These are phyloP conservation scores for Leishmania tropica DNA, from an alignment of 208 protist species.

Conservation along the genomic window DNA sequence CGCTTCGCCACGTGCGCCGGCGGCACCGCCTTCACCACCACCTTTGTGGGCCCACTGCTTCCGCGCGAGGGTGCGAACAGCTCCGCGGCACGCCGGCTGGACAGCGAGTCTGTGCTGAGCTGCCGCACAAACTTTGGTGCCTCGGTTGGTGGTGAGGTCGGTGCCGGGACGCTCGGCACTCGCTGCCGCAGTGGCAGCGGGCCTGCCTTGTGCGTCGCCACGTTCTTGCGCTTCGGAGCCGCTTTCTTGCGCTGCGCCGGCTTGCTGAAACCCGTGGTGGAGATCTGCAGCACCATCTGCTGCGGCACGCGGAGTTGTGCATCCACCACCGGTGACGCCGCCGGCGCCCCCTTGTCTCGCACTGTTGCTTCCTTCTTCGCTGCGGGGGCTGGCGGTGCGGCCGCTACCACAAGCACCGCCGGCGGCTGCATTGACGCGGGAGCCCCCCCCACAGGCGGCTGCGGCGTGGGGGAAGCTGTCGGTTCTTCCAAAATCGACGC, in stretches of 20 bases:
- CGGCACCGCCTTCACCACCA: conserved; percentile 24
- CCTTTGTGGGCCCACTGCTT: conserved; percentile 13
- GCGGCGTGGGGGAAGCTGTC: background rate
- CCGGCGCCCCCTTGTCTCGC: background rate
- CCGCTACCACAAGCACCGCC: background rate
- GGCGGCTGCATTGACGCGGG: background rate
- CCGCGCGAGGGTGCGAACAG: background rate
- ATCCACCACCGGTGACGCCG: background rate
- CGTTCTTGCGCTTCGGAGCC: conserved; percentile 5
- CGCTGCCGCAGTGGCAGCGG: conserved; percentile 11
- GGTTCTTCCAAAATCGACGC: background rate
- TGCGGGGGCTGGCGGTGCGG: background rate
- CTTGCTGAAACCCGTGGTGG: conserved; percentile 27
- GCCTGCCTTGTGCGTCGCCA: background rate
- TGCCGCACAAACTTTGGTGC: conserved; percentile 25
- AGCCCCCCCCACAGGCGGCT: background rate
- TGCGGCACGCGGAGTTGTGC: conserved; percentile 15
- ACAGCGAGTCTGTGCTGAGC: conserved; percentile 10
- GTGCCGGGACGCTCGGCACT: conserved; percentile 14
- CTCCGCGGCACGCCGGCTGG: conserved; percentile 11
- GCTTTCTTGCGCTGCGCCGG: conserved; percentile 12
- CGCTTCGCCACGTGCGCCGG: conserved; percentile 12
- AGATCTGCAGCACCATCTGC: conserved; percentile 31
- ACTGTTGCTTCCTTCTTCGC: background rate
- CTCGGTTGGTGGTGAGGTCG: background rate